A percentile compares a stretch with the other conserved stretches of the same genome.
Evolutionary conservation across 1,139 yeast species (phyloP).

Genomic region (Lodderomyces orthopsilosis): DNA sequence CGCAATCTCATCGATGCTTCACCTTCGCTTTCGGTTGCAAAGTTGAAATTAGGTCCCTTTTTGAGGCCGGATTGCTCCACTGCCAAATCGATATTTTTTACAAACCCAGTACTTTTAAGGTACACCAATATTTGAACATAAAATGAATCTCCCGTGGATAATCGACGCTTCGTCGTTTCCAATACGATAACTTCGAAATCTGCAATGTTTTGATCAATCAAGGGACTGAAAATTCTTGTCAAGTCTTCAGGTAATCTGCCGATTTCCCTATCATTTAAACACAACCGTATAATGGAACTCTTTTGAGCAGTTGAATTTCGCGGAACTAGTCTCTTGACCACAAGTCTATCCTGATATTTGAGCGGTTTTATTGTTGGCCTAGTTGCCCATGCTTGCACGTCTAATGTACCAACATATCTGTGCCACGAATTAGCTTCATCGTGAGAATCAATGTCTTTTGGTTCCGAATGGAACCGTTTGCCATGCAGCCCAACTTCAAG

Average conservation of each 20-base stretch:
- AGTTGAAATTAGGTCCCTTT: constrained; percentile 19
- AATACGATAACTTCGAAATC: constrained; percentile 58
- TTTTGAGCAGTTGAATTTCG: constrained; percentile 24
- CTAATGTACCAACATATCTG: constrained; percentile 64
- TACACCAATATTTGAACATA: constrained; percentile 62
- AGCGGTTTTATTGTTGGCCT: constrained; percentile 62
- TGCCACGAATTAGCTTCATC: constrained; percentile 19
- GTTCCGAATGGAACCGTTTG: constrained; percentile 16
- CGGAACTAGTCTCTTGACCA: constrained; percentile 34
- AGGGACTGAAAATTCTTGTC: constrained; percentile 66
- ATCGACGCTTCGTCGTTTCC: constrained; percentile 51
- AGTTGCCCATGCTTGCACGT: constrained; percentile 81
- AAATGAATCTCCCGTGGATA: constrained; percentile 74
- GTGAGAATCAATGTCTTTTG: constrained; percentile 14
- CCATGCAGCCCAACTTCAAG: constrained; percentile 11
- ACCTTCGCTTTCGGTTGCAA: constrained; percentile 48
- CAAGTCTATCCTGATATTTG: constrained; percentile 47
- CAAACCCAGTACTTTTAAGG: constrained; percentile 53
- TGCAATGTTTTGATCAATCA: constrained; percentile 57
- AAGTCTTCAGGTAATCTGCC: constrained; percentile 76
- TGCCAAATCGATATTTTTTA: constrained; percentile 14
- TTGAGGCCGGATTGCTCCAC: constrained; percentile 11
- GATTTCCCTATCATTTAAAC: constrained; percentile 49
- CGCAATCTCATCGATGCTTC: constrained; percentile 54
- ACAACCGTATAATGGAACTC: constrained; percentile 32